phyloP scores from a whole-genome alignment of 129 eudicot species.

The Erigeron canadensis region DNA sequence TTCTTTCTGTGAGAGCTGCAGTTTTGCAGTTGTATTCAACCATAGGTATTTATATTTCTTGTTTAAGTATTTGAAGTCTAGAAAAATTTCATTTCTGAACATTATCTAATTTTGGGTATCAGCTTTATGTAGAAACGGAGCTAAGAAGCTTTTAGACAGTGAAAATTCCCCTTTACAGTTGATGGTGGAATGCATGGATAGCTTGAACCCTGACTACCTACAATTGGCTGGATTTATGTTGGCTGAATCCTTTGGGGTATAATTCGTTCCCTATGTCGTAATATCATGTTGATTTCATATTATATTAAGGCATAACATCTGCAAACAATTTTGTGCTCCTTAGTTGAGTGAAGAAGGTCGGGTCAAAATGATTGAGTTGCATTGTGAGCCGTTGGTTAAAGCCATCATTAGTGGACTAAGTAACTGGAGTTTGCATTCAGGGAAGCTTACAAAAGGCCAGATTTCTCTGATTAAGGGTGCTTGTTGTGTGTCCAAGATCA shows the following conservation, averaged over 20 bases:
- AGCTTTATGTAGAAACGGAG: constrained; percentile 87
- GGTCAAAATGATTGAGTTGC: constrained; percentile 44
- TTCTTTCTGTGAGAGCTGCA: constrained; percentile 48
- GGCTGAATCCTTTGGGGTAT: constrained; percentile 65
- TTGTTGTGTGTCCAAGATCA: constrained; percentile 70
- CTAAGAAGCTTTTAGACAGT: constrained; percentile 57
- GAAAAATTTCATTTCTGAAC: constrained; percentile 15
- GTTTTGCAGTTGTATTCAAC: constrained; percentile 70
- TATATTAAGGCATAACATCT: constrained; percentile 1
- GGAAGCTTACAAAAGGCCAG: constrained; percentile 49
- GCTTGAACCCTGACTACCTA: constrained; percentile 38
- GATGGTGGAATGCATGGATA: constrained; percentile 63
- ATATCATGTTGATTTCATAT: not conserved
- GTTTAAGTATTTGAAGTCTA: constrained; percentile 18
- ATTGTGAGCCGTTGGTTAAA: constrained; percentile 57
- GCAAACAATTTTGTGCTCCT: constrained; percentile 17
- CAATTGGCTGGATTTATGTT: constrained; percentile 63
- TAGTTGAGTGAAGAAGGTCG: constrained; percentile 62
- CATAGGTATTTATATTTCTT: constrained; percentile 53
- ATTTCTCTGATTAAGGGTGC: constrained; percentile 51
- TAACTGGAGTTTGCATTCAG: constrained; percentile 36
- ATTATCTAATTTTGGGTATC: constrained; percentile 41
- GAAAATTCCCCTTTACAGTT: constrained; percentile 42
- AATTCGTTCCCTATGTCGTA: constrained; percentile 15
- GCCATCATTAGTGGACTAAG: constrained; percentile 49